Base-by-base conservation (phyloP, 2,329 filamentous ascomycete genomes). In the Colletotrichum cereale region DNA sequence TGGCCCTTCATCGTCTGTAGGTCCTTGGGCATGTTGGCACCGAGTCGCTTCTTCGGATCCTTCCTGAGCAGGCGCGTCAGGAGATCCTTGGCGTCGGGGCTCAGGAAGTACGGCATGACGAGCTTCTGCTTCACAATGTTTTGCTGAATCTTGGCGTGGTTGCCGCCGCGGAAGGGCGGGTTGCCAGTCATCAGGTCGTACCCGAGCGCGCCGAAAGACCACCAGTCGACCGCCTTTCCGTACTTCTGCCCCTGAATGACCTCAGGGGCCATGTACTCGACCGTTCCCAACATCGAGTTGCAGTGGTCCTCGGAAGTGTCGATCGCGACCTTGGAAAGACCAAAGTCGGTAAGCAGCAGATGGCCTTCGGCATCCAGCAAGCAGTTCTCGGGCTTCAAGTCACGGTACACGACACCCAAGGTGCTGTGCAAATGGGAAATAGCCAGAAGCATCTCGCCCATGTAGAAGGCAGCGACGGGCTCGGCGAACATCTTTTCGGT, bases 181-280 rank as follows among this genome's bases (percentile, higher is more conserved):
- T 91, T 91, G 64, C 97, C 96, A 12, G 96, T 98, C 80, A 99
- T 91, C 44, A 99, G 86, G 80, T 99, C 96, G 81, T 92, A 97
- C 42, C 94, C 95, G 56, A 99, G 88, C 3, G 96, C 95, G 44
- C 97, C 96, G 57, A 99, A 91, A 5, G 95, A 97, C 96, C 96
- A 99, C 96, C 96, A 99, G 83, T 99, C 96, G 24, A 98, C 97
- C 1, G 95, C 92, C 81, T 95, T 96, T 78, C 96, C 95, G 80
- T 99, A 99, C 75, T 93, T 91, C 75, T 93, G 91, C 73, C 95
- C 95, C 73, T 91, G 89, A 72, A 99, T 90, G 62, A 99, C 93
- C 83, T 99, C 96, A 0, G 96, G 96, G 0, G 96, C 97, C 96
- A 99, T 99, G 87, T 99, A 99, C 80, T 98, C 96, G 70, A 98